Evolutionary conservation across 192 early-diverging fungal genomes (phyloP).

Genomic region (Geranomyces michiganensis): DNA sequence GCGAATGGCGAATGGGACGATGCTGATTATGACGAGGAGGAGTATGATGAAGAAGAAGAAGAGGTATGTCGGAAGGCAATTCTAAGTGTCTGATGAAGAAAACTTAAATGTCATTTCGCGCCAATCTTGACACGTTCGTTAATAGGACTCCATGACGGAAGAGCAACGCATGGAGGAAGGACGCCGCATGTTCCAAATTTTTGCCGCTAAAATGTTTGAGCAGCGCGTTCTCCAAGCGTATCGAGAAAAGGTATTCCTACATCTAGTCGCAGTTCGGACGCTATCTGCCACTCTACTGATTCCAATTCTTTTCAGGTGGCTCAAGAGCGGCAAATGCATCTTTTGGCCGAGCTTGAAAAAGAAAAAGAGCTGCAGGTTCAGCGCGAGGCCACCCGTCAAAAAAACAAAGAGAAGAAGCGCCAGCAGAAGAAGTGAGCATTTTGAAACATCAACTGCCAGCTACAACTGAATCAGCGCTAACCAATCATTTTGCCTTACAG

Average conservation of each 20-base stretch:
- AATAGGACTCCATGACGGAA: conserved; percentile 73
- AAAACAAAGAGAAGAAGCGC: conserved; percentile 58
- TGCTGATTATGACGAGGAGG: conserved; percentile 50
- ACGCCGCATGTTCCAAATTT: conserved; percentile 91
- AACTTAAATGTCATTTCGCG: neutral
- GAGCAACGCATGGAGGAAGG: conserved; percentile 92
- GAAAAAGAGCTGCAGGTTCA: conserved; percentile 63
- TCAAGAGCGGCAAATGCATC: conserved; percentile 80
- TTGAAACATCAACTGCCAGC: neutral
- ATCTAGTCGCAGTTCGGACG: neutral
- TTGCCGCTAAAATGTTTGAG: conserved; percentile 97
- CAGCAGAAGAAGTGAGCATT: conserved; percentile 61
- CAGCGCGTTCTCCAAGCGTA: conserved; percentile 92
- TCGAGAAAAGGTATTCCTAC: conserved; percentile 76
- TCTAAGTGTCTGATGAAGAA: neutral
- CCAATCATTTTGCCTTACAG: conserved; percentile 37
- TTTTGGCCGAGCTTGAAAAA: conserved; percentile 87
- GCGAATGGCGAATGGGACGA: conserved; percentile 42
- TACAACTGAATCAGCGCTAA: neutral
- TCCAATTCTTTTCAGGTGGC: conserved; percentile 52
- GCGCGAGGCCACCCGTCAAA: conserved; percentile 47
- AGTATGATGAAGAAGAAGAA: conserved; percentile 56
- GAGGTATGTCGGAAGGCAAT: conserved; percentile 42
- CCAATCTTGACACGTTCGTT: neutral
- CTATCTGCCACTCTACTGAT: neutral